Evolutionary conservation across 805 yeast genomes (phyloP).

Genomic region (Candida endomychidarum): DNA sequence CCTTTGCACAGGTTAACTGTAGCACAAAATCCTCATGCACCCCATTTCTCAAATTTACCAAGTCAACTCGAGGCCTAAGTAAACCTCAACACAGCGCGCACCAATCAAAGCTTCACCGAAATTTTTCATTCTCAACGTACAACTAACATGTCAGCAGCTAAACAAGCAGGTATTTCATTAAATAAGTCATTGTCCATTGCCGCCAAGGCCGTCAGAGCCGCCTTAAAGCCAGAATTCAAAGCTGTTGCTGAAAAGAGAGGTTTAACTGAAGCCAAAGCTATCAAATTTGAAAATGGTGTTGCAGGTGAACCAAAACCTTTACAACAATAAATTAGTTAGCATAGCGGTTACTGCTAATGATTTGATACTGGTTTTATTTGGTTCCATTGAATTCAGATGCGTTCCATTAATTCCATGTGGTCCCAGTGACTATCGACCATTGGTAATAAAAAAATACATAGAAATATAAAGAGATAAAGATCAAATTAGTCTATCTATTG

Average conservation of each 20-base stretch:
- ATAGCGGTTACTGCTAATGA: too few species aligned
- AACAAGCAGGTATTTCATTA: conserved; percentile 55
- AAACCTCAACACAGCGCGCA: not conserved
- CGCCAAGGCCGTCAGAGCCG: conserved; percentile 82
- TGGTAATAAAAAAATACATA: too few species aligned
- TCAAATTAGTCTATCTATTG: too few species aligned
- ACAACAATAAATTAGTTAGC: conserved; percentile 21
- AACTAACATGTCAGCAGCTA: conserved; percentile 43
- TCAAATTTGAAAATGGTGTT: conserved; percentile 70
- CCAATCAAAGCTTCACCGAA: conserved; percentile 6
- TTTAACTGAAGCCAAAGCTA: conserved; percentile 68
- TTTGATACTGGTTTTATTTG: too few species aligned
- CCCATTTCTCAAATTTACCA: not conserved
- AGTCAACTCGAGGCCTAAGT: not conserved
- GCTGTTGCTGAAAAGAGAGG: conserved; percentile 73
- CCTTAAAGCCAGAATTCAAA: conserved; percentile 84
- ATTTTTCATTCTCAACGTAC: conserved; percentile 4
- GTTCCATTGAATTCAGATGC: too few species aligned
- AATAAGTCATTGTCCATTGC: conserved; percentile 90
- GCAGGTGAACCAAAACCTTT: conserved; percentile 41
- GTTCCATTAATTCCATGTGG: too few species aligned
- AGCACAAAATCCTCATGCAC: too few species aligned
- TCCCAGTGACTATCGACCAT: too few species aligned
- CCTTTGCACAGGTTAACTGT: not conserved
- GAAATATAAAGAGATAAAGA: not conserved